Percentiles rank a stretch among this genome's conserved stretches.
Conservation (phyloP, 345 rosid genomes). For the Passiflora organensis region DNA sequence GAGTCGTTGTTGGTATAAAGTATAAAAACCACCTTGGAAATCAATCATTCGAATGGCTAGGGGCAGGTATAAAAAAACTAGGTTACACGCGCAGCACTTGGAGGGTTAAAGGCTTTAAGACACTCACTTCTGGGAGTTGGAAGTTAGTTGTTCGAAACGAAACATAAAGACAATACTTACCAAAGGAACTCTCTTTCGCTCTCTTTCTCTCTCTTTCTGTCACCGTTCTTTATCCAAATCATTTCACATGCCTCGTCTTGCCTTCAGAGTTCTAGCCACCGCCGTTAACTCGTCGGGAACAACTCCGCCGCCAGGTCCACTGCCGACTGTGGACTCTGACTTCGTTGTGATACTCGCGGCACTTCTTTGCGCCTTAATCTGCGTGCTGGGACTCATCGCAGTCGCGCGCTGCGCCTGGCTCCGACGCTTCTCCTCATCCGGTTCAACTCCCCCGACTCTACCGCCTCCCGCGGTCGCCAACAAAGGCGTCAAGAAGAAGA, state of each 20-base stretch:
- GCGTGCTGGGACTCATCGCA: conserved; percentile 76
- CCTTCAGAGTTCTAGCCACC: conserved; percentile 41
- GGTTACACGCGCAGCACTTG: too few species aligned
- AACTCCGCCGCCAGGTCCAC: conserved; percentile 9
- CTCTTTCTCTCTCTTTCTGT: conserved; percentile 15
- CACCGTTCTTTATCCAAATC: background rate
- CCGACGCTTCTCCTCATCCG: conserved; percentile 48
- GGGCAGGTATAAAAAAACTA: too few species aligned
- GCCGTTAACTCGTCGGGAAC: conserved; percentile 38
- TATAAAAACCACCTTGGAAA: too few species aligned
- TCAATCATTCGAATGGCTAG: too few species aligned
- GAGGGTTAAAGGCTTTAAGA: too few species aligned
- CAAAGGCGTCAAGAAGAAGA: conserved; percentile 78
- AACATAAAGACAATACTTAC: background rate
- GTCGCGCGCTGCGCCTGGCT: conserved; percentile 92
- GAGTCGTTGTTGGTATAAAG: too few species aligned
- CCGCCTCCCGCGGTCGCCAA: conserved; percentile 47
- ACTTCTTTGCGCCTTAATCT: conserved; percentile 79
- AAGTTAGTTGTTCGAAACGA: too few species aligned
- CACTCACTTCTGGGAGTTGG: too few species aligned
- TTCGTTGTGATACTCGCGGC: conserved; percentile 78
- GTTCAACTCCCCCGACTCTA: conserved; percentile 3
- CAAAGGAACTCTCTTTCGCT: conserved; percentile 6
- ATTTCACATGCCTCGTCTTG: conserved; percentile 67
- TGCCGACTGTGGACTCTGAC: conserved; percentile 50